Evolutionary conservation across 1,284 basidiomycete species (phyloP), one percentile per base, ranked within the genome.

Genomic region (Mycosarcoma maydis): DNA sequence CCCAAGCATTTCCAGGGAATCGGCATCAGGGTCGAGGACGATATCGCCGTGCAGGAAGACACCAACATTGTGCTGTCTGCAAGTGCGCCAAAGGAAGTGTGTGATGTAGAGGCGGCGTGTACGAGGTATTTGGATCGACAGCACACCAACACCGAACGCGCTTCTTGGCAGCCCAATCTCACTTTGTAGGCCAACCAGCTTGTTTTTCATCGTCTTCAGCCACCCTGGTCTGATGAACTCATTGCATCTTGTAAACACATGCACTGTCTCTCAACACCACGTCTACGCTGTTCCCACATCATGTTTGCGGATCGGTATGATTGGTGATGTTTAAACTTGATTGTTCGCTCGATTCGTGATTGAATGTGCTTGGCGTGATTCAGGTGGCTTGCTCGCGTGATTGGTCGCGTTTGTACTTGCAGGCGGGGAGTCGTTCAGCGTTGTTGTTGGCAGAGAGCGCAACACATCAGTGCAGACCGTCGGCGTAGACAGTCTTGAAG

Each of bases 21-120:
- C 16, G 80, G 80, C 9, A 78, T 81, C 39, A 60, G 80, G 26
- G 61, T 81, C 7, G 78, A 81, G 54, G 80, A 81, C 45, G 80
- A 81, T 52, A 72, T 80, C 6, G 75, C 76, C 2, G 76, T 81
- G 10, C 50, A 48, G 8, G 59, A 67, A 20, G 26, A 52, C 3
- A 47, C 37, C 26, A 70, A 77, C 14, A 33, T 80, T 13, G 65
- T 81, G 19, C 66, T 81, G 19, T 72, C 57, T 22, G 56, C 66
- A 19, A 57, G 72, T 6, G 72, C 72, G 16, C 79, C 79, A 8
- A 79, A 75, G 52, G 80, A 81, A 56, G 64, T 80, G 16, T 67
- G 58, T 1, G 80, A 81, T 44, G 75, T 81, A 9, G 76, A 80
- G 58, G 78, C 78, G 0, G 70, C 69, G 3, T 80, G 76, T 33